phyloP scores from a whole-genome alignment of 169 alveolate species.

The Eimeria tenella region DNA sequence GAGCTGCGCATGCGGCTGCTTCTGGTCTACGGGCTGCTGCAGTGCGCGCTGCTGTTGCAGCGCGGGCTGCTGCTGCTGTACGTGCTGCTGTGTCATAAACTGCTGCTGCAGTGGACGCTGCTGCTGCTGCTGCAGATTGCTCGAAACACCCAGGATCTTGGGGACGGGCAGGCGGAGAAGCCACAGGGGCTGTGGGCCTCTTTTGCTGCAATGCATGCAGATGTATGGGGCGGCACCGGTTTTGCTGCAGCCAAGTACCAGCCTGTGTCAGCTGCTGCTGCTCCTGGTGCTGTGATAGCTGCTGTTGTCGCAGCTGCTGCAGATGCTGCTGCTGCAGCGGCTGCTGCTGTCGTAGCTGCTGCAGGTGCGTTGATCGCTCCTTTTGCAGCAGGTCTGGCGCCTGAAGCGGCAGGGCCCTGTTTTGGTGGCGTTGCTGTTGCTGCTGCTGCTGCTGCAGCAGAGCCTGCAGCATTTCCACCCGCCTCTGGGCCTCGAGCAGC shows the following conservation, averaged over 20 bases:
- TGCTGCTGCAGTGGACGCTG: neutral
- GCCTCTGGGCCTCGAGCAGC: slow-evolving; percentile 29
- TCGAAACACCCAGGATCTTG: no score
- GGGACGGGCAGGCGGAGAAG: neutral
- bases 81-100: neutral
- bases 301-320: neutral
- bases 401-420: neutral
- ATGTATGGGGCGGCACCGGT: no score
- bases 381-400: neutral
- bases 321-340: neutral
- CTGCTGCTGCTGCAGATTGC: neutral
- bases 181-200: neutral
- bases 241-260: no score
- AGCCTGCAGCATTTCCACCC: neutral
- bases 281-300: neutral
- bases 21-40: slow-evolving; percentile 32
- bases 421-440: slow-evolving; percentile 9
- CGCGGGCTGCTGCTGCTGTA: neutral
- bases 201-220: neutral
- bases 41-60: slow-evolving; percentile 1
- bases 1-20: slow-evolving; percentile 29
- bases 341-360: neutral
- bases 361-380: neutral
- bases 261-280: neutral
- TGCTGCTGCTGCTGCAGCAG: slow-evolving; percentile 38